Base-by-base conservation (phyloP, 257 asterid genomes). In the Vinca minor region DNA sequence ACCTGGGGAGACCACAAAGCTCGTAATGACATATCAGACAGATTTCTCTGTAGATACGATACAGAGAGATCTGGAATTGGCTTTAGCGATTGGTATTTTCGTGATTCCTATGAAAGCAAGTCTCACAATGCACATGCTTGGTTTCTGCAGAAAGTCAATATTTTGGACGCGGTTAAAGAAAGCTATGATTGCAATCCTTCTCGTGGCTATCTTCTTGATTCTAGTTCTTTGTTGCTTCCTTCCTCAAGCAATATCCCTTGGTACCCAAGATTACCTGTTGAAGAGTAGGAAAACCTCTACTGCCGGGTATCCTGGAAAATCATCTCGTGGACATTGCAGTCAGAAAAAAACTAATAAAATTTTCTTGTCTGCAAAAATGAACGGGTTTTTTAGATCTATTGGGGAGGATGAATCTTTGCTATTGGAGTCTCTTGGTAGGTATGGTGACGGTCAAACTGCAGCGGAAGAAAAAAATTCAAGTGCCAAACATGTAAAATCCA, bases 61-160 rank as follows among this genome's bases (percentile, higher is more conserved):
- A 45, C 87, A 79, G 59, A 79, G 98, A 78, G 96, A 89, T 72
- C 91, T 87, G 65, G 88, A 84, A 57, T 79, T 87, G 74, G 74
- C 70, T 66, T 77, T 85, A 71, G 69, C 88, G 17, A 71, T 81
- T 50, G 95, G 96, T 50, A 77, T 82, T 64, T 71, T 84, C 65
- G 90, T 89, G 74, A 78, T 93, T 72, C 98, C 96, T 29, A 85
- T 92, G 97, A 84, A 81, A 81, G 95, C 86, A 20, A 85, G 84
- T 73, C 56, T 84, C 54, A 87, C 98, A 17, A 61, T 73, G 50
- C 64, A 64, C 77, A 69, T 82, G 83, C 69, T 85, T 31, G 73
- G 78, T 71, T 77, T 80, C 67, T 93, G 96, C 80, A 84, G 72
- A 73, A 78, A 78, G 71, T 71, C 87, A 14, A 64, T 81, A 32